These are phyloP conservation scores for Stereocaulon alpinum DNA, from an alignment of 495 filamentous ascomycete species.

Conservation along the genomic window DNA sequence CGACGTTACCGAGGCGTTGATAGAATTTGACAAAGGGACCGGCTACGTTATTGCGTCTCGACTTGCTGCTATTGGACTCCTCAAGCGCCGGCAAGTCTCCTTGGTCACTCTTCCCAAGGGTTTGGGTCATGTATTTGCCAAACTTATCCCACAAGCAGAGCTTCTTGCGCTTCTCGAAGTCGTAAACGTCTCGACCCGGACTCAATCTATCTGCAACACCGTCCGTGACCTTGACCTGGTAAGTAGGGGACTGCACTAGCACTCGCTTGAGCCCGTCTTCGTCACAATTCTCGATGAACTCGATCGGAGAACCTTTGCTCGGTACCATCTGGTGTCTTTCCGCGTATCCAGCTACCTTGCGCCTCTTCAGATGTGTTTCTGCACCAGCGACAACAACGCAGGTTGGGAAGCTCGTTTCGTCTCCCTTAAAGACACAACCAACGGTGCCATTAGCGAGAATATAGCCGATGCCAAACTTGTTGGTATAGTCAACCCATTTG, in stretches of 20 bases:
- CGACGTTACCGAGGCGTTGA: constrained; percentile 76
- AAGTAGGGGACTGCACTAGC: constrained; percentile 49
- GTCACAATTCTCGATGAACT: constrained; percentile 70
- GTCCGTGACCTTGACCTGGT: constrained; percentile 40
- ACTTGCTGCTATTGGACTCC: constrained; percentile 9
- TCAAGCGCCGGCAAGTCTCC: constrained; percentile 20
- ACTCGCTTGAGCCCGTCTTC: constrained; percentile 54
- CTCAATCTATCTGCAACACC: constrained; percentile 44
- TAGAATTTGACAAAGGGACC: constrained; percentile 76
- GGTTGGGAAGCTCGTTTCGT: constrained; percentile 48
- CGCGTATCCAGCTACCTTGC: constrained; percentile 25
- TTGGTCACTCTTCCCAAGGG: constrained; percentile 40
- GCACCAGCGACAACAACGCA: constrained; percentile 59
- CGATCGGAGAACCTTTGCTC: constrained; percentile 50
- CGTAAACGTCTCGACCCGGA: constrained; percentile 46
- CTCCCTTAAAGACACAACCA: constrained; percentile 67
- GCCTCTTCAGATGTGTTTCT: constrained; percentile 36
- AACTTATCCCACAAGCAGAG: constrained; percentile 84
- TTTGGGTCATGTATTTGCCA: constrained; percentile 81
- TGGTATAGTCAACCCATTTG: constrained; percentile 94
- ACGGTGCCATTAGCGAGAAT: constrained; percentile 76
- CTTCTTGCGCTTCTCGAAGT: constrained; percentile 59
- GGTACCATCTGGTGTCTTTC: constrained; percentile 58
- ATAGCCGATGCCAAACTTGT: constrained; percentile 80
- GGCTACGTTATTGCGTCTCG: constrained; percentile 23